Conservation (phyloP, 2,329 filamentous ascomycete species). For the Colletotrichum sp. region DNA sequence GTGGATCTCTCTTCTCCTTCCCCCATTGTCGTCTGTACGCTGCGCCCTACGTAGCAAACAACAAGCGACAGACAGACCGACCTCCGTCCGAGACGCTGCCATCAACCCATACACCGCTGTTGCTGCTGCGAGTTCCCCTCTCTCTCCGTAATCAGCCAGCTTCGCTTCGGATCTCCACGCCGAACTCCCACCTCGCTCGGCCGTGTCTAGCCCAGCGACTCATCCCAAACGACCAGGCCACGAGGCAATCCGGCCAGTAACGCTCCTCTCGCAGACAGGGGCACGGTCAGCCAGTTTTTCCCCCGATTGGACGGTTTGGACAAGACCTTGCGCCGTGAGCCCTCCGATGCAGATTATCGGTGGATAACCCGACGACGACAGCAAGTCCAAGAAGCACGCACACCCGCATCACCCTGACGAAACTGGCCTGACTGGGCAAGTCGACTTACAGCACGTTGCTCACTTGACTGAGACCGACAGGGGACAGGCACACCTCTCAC, state of each 20-base stretch:
- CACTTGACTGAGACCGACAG: conserved; percentile 17
- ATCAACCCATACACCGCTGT: conserved; percentile 12
- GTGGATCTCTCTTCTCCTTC: background rate
- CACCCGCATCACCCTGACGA: conserved; percentile 13
- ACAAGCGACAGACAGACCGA: background rate
- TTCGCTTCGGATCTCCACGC: conserved; percentile 18
- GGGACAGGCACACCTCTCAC: background rate
- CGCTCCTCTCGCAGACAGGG: background rate
- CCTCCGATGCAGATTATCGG: conserved; percentile 7
- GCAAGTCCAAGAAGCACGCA: conserved; percentile 13
- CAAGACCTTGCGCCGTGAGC: background rate
- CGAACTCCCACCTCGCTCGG: background rate
- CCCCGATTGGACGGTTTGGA: conserved; percentile 14
- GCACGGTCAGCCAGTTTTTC: conserved; percentile 7
- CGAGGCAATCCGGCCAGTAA: conserved; percentile 1
- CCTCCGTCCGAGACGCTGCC: background rate
- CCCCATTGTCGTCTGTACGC: background rate
- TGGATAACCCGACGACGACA: conserved; percentile 12
- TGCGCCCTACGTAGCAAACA: background rate
- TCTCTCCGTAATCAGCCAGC: conserved; percentile 5
- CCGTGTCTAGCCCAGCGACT: background rate
- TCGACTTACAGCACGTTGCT: conserved; percentile 11
- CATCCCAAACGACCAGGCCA: background rate
- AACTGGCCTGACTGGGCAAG: conserved; percentile 14
- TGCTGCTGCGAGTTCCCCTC: background rate